Conservation (phyloP, 2,329 filamentous ascomycete species). For the Penicillium frequentans region DNA sequence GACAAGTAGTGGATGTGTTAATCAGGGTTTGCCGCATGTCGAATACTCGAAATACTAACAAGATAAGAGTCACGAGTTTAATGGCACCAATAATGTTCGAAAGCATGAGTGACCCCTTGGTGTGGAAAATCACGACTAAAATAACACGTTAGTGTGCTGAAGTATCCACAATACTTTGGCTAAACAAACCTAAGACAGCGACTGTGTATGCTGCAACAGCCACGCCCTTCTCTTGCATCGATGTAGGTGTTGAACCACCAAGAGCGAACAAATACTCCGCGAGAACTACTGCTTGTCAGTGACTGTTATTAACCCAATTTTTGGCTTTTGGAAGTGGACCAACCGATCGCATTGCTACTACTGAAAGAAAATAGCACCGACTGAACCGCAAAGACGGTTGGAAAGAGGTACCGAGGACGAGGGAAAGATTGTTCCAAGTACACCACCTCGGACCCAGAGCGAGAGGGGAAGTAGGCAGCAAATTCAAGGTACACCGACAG, state of each 20-base stretch:
- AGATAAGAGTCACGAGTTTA: slow-evolving; percentile 63
- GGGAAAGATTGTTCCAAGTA: slow-evolving; percentile 69
- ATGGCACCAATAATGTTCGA: slow-evolving; percentile 58
- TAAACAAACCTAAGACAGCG: slow-evolving; percentile 53
- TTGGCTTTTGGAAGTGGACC: background rate
- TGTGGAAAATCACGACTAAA: slow-evolving; percentile 52
- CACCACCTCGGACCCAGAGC: slow-evolving; percentile 65
- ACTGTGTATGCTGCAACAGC: slow-evolving; percentile 64
- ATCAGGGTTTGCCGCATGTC: background rate
- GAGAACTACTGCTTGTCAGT: slow-evolving; percentile 49
- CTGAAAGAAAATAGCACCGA: slow-evolving; percentile 65
- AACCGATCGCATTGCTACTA: slow-evolving; percentile 56
- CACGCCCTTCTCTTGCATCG: slow-evolving; percentile 68
- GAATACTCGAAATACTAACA: slow-evolving; percentile 36
- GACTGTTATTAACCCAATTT: fast-evolving
- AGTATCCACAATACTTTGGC: background rate
- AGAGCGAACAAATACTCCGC: slow-evolving; percentile 64
- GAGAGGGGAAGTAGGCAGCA: slow-evolving; percentile 65
- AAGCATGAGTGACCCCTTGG: slow-evolving; percentile 57
- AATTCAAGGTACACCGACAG: slow-evolving; percentile 64
- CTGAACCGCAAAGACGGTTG: slow-evolving; percentile 64
- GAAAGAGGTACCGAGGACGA: slow-evolving; percentile 63
- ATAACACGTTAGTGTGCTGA: background rate
- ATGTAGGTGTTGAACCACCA: slow-evolving; percentile 49
- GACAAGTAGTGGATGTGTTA: slow-evolving; percentile 1